A percentile compares a stretch with the other conserved stretches of the same genome.
These are phyloP conservation scores for Ogataea ramenticola DNA, from an alignment of 805 yeast species.

Conservation along the genomic window DNA sequence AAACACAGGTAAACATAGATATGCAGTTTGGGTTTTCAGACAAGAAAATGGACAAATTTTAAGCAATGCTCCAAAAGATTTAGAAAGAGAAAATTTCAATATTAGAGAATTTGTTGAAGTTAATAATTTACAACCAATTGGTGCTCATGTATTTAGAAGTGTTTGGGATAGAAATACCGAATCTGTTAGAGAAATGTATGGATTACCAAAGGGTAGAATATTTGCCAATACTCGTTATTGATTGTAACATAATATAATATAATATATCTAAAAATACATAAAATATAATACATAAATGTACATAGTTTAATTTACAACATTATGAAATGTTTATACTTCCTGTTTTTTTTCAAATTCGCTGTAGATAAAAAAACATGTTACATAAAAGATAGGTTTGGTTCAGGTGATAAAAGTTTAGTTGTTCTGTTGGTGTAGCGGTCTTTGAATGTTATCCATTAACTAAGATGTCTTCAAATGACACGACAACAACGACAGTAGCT, in stretches of 20 bases:
- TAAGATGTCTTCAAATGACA: no score
- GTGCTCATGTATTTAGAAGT: constrained; percentile 90
- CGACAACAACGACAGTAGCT: no score
- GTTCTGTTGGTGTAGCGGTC: no score
- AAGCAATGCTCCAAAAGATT: constrained; percentile 12
- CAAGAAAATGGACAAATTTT: constrained; percentile 36
- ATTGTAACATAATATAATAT: neutral
- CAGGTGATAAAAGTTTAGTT: no score
- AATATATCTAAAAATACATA: neutral
- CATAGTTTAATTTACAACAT: no score
- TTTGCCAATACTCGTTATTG: constrained; percentile 54
- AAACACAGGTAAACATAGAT: constrained; percentile 77
- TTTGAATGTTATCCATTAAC: no score
- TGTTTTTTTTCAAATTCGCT: no score
- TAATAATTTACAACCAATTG: constrained; percentile 63
- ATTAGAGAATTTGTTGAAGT: constrained; percentile 59
- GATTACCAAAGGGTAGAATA: constrained; percentile 68
- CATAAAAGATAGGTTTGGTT: no score
- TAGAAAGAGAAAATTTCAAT: constrained; percentile 48
- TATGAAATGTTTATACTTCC: no score
- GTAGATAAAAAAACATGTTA: no score
- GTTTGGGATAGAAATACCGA: constrained; percentile 71
- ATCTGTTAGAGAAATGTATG: constrained; percentile 62
- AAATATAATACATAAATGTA: neutral
- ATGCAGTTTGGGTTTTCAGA: constrained; percentile 84